Base-by-base conservation (phyloP, 768 basidiomycete species). In the Amanita brunnescens region DNA sequence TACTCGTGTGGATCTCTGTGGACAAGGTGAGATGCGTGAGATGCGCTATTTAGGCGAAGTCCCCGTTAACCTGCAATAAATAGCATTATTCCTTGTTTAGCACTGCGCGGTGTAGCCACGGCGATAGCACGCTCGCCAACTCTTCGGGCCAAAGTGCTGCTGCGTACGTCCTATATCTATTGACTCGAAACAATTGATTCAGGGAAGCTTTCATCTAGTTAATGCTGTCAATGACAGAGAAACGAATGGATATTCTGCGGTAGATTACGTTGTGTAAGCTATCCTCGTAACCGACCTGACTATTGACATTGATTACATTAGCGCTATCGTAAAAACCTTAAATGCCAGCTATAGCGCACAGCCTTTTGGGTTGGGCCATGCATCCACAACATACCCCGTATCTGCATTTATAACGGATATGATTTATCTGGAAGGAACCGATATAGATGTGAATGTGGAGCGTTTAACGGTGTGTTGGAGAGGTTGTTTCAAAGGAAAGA, bases 1-100 rank as follows among this genome's bases (percentile, higher is more conserved):
- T 96, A 95, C 63, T 93, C 91, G 2, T 93, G 92, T 61, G 93
- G 93, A 5, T 95, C 92, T 1, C 70, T 97, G 6, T 97, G 91
- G 91, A 97, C 93, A 12, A 91, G 88, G 90, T 84, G 48, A 45
- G 73, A 38, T 43, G 14, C 24, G 34, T 6, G 14, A 38, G 21
- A 10, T 24, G 39, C 12, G 12, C 26, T 10, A 32, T 23, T 13
- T 39, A 4, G 24, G 39, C 5, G n/a, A 20, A 29, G 16, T 30
- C 12, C 10, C 20, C 34, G 41, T 52, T 6, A 23, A 21, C 44
- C 18, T 54, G 29, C 54, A 6, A 14, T 23, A 14, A 3, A 47
- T 21, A 53, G 56, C 58, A 88, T 96, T 54, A 83, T 93, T n/a
- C 93, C 93, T 0, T 95, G 93, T 64, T 74, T 97, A 21, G 87